Base-by-base conservation (phyloP, 495 filamentous ascomycete species). In the Aspergillus campestris region DNA sequence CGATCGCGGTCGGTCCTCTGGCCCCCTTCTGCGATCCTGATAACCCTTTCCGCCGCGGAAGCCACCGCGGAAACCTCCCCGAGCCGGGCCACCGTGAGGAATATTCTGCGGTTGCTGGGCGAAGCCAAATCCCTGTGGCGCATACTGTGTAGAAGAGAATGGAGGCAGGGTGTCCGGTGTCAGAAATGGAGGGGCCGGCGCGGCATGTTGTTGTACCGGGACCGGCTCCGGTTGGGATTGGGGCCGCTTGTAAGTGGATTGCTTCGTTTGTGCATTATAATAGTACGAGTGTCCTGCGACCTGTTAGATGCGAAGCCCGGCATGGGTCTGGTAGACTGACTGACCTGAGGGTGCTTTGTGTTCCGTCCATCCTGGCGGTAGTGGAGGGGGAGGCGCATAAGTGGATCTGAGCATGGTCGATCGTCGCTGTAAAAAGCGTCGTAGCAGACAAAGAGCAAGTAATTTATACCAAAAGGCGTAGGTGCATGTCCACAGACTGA, bases 351-450 rank as follows among this genome's bases (percentile, higher is more conserved):
- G 89, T 46, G 91, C 87, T 71, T 84, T 89, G 65, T 96, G 89
- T 64, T 94, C 87, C 24, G 87, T 87, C 90, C 90, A 97, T 15
- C 87, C 91, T 15, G 80, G 74, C 7, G 82, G 81, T 3, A 95
- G 69, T 12, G 86, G 81, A 39, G 73, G 70, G 30, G 67, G 66
- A 12, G 68, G 50, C 18, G 48, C 56, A 46, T 73, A 67, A 29
- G 70, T 71, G 1, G 70, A 73, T 42, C 58, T 71, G 9, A 73
- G 58, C 66, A 73, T 71, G 28, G 14, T 57, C 3, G 18, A 28
- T 31, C 15, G 14, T 10, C 10, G 36, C 31, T 7, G 18, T 33
- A 33, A 6, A 44, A 47, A 34, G 14, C 34, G 27, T 32, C 15
- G 29, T 41, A 27, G 34, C 34, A 33, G 15, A 31, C 10, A 6